Conservation (phyloP, 2,329 filamentous ascomycete species). For the Penicillium sp. region DNA sequence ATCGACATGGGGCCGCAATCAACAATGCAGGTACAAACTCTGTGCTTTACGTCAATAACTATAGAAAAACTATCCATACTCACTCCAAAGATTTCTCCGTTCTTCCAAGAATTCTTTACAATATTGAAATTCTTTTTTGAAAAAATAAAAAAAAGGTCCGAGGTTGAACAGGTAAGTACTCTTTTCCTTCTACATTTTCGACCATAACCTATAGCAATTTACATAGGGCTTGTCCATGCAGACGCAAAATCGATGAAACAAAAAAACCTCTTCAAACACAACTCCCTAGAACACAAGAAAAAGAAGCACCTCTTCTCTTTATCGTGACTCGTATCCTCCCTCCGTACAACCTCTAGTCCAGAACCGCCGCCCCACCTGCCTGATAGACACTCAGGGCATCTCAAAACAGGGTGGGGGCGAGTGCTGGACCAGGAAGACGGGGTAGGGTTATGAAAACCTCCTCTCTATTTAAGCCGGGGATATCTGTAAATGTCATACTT, state of each 20-base stretch:
- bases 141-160: not conserved
- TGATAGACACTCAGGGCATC: not conserved
- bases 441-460: constrained; percentile 20
- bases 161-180: not conserved
- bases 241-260: constrained; percentile 22
- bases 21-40: not conserved
- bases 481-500: constrained; percentile 30
- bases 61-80: not conserved
- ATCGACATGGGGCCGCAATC: constrained; percentile 3
- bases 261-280: constrained; percentile 29
- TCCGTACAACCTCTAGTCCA: constrained; percentile 10
- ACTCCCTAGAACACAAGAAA: constrained; percentile 37
- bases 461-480: constrained; percentile 34
- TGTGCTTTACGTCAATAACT: not conserved
- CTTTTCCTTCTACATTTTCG: constrained; percentile 16
- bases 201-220: constrained; percentile 24
- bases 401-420: constrained; percentile 6
- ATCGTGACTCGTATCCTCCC: constrained; percentile 25
- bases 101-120: not conserved
- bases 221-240: constrained; percentile 24
- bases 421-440: constrained; percentile 18
- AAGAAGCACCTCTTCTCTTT: constrained; percentile 30
- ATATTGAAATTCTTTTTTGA: not conserved
- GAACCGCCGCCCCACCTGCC: not conserved
- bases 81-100: not conserved